Base-by-base conservation (phyloP, 2,329 filamentous ascomycete genomes). In the Penicillium vulpinum region DNA sequence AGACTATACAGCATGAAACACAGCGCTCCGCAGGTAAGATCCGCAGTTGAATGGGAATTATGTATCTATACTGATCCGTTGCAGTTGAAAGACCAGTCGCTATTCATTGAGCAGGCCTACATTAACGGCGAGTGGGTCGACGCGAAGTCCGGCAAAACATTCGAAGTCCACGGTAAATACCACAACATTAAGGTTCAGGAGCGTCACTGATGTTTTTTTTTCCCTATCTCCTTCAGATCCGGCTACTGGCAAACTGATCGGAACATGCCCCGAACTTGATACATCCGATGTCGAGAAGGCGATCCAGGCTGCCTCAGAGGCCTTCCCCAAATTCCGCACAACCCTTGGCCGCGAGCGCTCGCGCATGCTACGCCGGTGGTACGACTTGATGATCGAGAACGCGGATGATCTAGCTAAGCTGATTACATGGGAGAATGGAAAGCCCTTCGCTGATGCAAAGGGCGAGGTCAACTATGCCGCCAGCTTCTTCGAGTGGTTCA, bases 61-160 rank as follows among this genome's bases (percentile, higher is more conserved):
- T 10, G 18, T 35, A 6, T 8, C 10, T 6, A n/a, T 21, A 29
- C 51, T 67, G 26, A 65, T 31, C 5, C 2, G 0, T 39, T 46
- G 6, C 49, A 92, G 88, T 85, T 93, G 69, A 90, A 87, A 70
- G 90, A 93, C 66, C 84, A 85, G 35, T 90, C 88, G 24, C 84
- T 99, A 58, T 85, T 97, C 69, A 97, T 95, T 80, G 85, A 88
- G 66, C 85, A 92, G 72, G 78, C 86, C 69, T 97, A 93, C 72
- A 87, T 97, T 70, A 93, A 99, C 73, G 94, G 94, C 69, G 84
- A 96, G 83, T 99, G 92, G 90, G 85, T 95, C 60, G 83, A 84
- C 66, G 90, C 93, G 66, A 85, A 86, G 70, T 96, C 91, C 0
- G 91, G 91, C 71, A 87, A 95, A 83, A 96, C 91, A 44, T 99